Conservation (phyloP, 345 rosid genomes). For the Euphorbia lathyris region DNA sequence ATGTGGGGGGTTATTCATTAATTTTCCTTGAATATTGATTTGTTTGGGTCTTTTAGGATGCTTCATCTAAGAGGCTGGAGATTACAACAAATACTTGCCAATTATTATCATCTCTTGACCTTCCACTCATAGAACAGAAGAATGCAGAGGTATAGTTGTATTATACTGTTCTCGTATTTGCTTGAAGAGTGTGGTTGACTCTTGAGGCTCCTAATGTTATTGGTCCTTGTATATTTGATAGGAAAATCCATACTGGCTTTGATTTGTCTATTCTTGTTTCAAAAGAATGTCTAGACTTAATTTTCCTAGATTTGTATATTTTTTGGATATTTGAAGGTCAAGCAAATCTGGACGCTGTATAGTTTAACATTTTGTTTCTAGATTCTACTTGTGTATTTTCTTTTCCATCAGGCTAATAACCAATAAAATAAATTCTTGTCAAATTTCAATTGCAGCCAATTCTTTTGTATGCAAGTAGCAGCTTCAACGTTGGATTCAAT, state of each 20-base stretch:
- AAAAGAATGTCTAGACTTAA: neutral
- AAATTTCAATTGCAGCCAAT: neutral
- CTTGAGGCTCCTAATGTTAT: neutral
- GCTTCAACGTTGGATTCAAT: neutral
- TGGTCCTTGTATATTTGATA: neutral
- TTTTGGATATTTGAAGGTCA: neutral
- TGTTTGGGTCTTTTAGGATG: slow-evolving; percentile 42
- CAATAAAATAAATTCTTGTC: neutral
- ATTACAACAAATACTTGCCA: slow-evolving; percentile 41
- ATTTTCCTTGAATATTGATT: slow-evolving; percentile 8
- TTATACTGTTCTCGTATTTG: slow-evolving; percentile 14
- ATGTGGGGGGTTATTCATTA: neutral
- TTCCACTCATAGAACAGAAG: slow-evolving; percentile 45
- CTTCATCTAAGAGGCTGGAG: slow-evolving; percentile 39
- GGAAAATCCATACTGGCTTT: neutral
- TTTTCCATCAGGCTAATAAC: too few relatives aligned
- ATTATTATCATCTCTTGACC: slow-evolving; percentile 39
- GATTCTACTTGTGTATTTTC: neutral
- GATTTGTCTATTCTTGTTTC: neutral
- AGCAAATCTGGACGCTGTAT: neutral
- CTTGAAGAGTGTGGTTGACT: slow-evolving; percentile 4
- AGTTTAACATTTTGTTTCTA: neutral
- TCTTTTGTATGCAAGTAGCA: neutral
- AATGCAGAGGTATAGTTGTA: slow-evolving; percentile 44
- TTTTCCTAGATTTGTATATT: neutral